Evolutionary conservation across 106 monocot genomes (phyloP).

Genomic region (Chionographis japonica): DNA sequence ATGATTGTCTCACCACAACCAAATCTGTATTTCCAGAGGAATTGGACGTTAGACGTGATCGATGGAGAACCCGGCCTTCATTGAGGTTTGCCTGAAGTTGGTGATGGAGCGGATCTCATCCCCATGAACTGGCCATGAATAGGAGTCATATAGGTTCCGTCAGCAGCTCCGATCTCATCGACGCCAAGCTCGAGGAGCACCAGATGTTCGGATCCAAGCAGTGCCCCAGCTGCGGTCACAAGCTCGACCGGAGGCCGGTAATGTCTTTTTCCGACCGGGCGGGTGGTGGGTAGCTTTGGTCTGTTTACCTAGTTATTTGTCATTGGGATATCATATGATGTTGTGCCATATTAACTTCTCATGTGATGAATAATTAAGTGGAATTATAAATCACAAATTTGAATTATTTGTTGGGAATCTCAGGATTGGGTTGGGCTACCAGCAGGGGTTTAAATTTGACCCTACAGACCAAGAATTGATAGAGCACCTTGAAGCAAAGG

Average conservation of each 20-base stretch:
- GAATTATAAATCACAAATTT: neutral
- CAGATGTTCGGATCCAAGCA: conserved; percentile 48
- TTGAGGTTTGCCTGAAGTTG: no score
- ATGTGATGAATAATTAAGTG: no score
- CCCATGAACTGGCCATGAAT: conserved; percentile 29
- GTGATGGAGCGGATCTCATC: neutral
- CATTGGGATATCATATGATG: no score
- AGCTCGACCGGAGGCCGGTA: conserved; percentile 56
- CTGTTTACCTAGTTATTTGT: no score
- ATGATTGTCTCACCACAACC: no score
- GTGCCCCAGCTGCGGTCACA: conserved; percentile 82
- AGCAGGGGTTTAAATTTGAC: conserved; percentile 88
- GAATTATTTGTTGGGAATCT: neutral
- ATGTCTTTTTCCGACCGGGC: neutral
- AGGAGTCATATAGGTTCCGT: conserved; percentile 35
- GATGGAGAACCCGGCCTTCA: neutral
- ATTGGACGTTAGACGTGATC: neutral
- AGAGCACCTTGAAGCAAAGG: conserved; percentile 83
- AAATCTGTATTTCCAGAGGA: neutral
- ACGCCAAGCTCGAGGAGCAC: conserved; percentile 79
- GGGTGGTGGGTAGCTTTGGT: no score
- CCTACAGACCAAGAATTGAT: conserved; percentile 90
- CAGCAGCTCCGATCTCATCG: conserved; percentile 54
- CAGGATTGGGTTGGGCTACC: conserved; percentile 79
- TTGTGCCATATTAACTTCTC: no score